Evolutionary conservation across 257 asterid species (phyloP), one percentile per base, ranked within the genome.

Genomic region (Solanum chiquidenum): DNA sequence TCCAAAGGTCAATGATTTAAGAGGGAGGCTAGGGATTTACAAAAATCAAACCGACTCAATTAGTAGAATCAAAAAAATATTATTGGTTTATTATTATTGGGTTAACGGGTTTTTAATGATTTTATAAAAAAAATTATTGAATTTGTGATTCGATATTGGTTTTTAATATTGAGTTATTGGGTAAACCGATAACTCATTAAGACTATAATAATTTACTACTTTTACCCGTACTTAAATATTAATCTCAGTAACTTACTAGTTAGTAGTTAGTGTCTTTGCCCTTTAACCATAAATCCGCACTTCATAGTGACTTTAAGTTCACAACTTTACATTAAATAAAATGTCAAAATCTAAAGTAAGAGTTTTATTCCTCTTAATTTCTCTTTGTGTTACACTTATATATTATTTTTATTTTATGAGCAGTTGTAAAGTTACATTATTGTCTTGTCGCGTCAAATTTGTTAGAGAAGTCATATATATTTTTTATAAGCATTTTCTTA

Each of bases 81-180:
- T 52, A 18, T 52, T 6, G n/a, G 0, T 52, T 52, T 52, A 18
- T 52, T 18, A 2, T 52, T 18, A 52, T 49, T 52, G 10, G n/a
- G 1, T 52, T 52, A 18, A 52, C 4, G 1, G 4, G 0, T 52
- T 52, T 16, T 52, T 16, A 16, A 16, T 52, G 62, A 1, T 52
- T 52, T 16, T 6, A 52, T 2, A 16, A 16, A 52, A 49, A 14
- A 14, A 5, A 0, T 16, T 16, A 52, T 52, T 0, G 4, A 0
- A 0, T 18, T 52, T 18, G 23, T 0, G 1, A 0, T 52, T 18
- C 1, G 2, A 52, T 52, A 1, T 16, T 52, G 0, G 4, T 52
- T 52, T 52, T 52, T 52, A 52, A 52, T 52, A 52, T 18, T 52
- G n/a, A 52, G n/a, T 7, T 52, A 52, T 52, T 52, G n/a, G 0